Percentiles rank a stretch among this genome's conserved stretches.
These are phyloP conservation scores for Eucalyptus globulus DNA, from an alignment of 345 rosid species.

Conservation along the genomic window DNA sequence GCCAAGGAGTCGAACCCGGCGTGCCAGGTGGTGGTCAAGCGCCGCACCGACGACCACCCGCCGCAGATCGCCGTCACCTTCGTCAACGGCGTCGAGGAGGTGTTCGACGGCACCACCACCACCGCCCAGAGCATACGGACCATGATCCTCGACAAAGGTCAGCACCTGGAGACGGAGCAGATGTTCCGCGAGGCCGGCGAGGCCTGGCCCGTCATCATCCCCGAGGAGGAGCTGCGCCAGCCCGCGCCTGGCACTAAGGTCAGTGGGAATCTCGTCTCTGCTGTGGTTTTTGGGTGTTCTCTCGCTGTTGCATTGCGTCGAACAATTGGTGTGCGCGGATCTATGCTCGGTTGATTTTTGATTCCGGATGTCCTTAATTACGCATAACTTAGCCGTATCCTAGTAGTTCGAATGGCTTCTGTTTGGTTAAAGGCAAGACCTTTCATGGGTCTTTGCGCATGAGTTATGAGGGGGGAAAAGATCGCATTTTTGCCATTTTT, in stretches of 20 bases:
- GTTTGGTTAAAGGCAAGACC: neutral
- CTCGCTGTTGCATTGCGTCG: conserved; percentile 9
- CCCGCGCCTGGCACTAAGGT: conserved; percentile 78
- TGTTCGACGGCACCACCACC: conserved; percentile 65
- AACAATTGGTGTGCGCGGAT: neutral
- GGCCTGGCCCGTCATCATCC: conserved; percentile 82
- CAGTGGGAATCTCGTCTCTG: neutral
- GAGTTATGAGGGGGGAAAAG: neutral
- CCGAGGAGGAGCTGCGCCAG: conserved; percentile 60
- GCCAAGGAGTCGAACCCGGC: conserved; percentile 86
- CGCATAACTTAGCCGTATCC: neutral
- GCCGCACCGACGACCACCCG: conserved; percentile 75
- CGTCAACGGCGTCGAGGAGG: conserved; percentile 75
- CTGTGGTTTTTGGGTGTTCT: neutral
- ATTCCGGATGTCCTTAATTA: neutral
- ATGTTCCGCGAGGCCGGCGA: conserved; percentile 92
- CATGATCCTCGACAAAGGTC: conserved; percentile 82
- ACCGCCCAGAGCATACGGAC: conserved; percentile 64
- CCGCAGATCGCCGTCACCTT: conserved; percentile 79
- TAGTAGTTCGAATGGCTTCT: neutral
- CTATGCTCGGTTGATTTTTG: neutral
- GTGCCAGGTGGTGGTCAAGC: conserved; percentile 78
- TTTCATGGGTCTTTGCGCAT: neutral
- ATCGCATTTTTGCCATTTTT: neutral
- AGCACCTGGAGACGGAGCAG: conserved; percentile 71